These are phyloP conservation scores for Alopecurus myosuroides DNA, from an alignment of 176 grass and related monocot species.

Conservation along the genomic window DNA sequence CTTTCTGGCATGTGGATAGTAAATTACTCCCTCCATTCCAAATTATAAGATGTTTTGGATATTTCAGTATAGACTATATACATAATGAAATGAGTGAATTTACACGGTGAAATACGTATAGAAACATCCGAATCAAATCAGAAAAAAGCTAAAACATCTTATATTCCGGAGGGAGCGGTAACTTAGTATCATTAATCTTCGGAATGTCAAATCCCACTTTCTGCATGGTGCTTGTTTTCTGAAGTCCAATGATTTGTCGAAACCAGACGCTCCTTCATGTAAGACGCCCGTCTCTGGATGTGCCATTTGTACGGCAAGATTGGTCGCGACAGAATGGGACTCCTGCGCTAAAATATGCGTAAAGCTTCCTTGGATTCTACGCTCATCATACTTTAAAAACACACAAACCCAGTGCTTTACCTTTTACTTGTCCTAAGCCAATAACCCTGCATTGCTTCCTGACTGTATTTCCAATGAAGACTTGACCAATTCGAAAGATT, in stretches of 20 bases:
- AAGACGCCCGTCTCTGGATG: neutral
- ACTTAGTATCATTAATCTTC: neutral
- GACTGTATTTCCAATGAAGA: neutral
- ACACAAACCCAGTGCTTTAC: slow-evolving; percentile 3
- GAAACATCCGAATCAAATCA: too few species aligned
- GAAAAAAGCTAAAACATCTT: too few species aligned
- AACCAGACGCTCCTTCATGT: neutral
- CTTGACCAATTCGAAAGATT: neutral
- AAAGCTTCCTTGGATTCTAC: slow-evolving; percentile 39
- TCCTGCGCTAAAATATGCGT: neutral
- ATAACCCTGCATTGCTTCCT: neutral
- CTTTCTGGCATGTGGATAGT: slow-evolving; percentile 12
- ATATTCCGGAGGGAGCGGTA: too few species aligned
- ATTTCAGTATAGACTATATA: too few species aligned
- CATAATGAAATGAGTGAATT: too few species aligned
- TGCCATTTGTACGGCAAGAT: slow-evolving; percentile 16
- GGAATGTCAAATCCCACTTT: neutral
- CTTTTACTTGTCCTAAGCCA: slow-evolving; percentile 5
- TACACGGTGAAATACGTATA: too few species aligned
- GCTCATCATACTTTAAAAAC: slow-evolving; percentile 24
- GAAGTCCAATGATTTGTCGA: neutral
- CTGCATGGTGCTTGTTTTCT: slow-evolving; percentile 13
- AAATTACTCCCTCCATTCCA: too few species aligned
- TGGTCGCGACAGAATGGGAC: slow-evolving; percentile 21
- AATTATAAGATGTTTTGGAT: too few species aligned